Base-by-base conservation (phyloP, 2,329 filamentous ascomycete species). In the Fusarium liriodendri region DNA sequence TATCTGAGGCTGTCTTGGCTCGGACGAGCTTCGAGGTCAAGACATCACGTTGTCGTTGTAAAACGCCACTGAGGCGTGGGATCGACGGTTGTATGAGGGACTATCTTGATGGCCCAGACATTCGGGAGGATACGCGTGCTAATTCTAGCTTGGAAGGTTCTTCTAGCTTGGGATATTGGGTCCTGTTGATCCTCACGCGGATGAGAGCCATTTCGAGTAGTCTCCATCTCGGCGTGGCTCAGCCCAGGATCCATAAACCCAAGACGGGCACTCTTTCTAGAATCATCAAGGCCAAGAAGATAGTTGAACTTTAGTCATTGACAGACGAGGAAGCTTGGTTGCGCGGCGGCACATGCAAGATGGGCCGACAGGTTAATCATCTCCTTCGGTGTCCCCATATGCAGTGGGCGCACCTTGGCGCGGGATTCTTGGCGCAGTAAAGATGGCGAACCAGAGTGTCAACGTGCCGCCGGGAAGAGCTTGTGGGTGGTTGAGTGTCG, bases 381-480 rank as follows among this genome's bases (percentile, higher is more conserved):
- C 38, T 18, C 42, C 18, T 32, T 32, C 35, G 42, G 35, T 58
- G 32, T 45, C 45, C 40, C 59, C 27, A 22, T 18, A 32, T 29
- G 18, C n/a, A 29, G 18, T 64, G 35, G 40, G 33, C 37, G 37
- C 18, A 35, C 11, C 62, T 64, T 64, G 62, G 50, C 35, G 50
- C n/a, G 42, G 42, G 50, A n/a, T n/a, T 40, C 60, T 64, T 64
- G 62, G 62, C 52, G 52, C 62, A 52, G 52, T 27, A 64, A 13
- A 58, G 22, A 37, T 32, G 45, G 38, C 52, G 62, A 64, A 64
- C 62, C 52, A 47, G 62, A 59, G 29, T 6, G 38, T 35, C 62
- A 64, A 64, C 62, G 62, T 64, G 62, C 20, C 40, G 62, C 33
- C n/a, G 38, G 62, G 62, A 38, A 59, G 40, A 50, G 62, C 62